These are phyloP conservation scores for Ceratocystis cacaofunesta DNA, from an alignment of 2,329 filamentous ascomycete species.

Conservation along the genomic window DNA sequence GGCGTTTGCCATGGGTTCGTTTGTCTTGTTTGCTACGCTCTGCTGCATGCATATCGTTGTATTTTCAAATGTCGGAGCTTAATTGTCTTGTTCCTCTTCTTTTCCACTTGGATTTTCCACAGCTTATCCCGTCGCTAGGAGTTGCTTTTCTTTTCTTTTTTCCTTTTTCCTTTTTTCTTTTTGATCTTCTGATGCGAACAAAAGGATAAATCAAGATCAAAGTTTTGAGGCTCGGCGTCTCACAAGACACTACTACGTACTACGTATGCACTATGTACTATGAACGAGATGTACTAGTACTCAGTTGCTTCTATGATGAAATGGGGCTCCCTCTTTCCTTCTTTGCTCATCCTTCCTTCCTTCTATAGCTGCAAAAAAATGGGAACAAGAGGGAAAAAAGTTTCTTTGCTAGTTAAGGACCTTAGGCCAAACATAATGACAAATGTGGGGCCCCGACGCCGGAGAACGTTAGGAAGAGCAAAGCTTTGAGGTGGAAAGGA, in stretches of 20 bases:
- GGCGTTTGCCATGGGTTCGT: conserved; percentile 2
- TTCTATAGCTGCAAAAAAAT: conserved; percentile 1
- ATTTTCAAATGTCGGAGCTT: background rate
- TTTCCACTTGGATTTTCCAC: too few species aligned
- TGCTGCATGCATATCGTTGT: background rate
- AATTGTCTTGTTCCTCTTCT: too few species aligned
- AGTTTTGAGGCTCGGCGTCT: background rate
- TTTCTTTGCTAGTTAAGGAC: background rate
- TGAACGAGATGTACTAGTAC: too few species aligned
- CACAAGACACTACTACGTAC: too few species aligned
- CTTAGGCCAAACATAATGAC: background rate
- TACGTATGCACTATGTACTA: too few species aligned
- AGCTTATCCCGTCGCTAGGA: background rate
- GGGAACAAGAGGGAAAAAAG: background rate
- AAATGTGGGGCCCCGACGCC: conserved; percentile 7
- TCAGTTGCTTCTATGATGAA: background rate
- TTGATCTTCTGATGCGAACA: background rate
- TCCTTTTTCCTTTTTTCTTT: background rate
- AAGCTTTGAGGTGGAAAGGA: background rate
- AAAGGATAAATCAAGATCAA: background rate
- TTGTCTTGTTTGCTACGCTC: background rate
- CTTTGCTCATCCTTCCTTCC: conserved; percentile 6
- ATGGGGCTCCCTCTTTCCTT: background rate
- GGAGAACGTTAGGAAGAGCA: background rate
- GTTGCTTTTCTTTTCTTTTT: background rate